Evolutionary conservation across 331 rosid species (phyloP).

Genomic region (Arachis monticola): DNA sequence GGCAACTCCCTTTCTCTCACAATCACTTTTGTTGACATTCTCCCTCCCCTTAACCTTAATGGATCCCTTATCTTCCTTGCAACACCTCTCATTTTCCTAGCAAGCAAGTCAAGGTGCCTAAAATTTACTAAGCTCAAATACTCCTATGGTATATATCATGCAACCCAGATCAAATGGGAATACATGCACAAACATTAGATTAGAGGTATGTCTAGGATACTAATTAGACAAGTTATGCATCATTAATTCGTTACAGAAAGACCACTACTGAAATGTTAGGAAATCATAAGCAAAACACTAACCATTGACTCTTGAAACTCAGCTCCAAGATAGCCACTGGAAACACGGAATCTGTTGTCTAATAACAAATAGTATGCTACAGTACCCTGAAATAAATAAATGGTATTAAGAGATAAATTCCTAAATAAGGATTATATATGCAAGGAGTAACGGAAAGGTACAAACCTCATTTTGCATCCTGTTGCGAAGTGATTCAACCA

Average conservation of each 20-base stretch:
- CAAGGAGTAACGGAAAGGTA: conserved; percentile 24
- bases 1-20: not conserved
- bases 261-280: conserved; percentile 7
- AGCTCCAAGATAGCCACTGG: conserved; percentile 92
- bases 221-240: not conserved
- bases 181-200: conserved; percentile 2
- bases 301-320: conserved; percentile 86
- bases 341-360: conserved; percentile 76
- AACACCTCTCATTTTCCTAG: conserved; percentile 1
- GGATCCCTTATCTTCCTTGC: not conserved
- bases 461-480: conserved; percentile 86
- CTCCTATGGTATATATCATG: not conserved
- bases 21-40: not conserved
- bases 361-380: conserved; percentile 89
- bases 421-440: conserved; percentile 3
- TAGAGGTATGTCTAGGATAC: conserved; percentile 7
- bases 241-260: conserved; percentile 17
- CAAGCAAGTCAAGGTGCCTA: not conserved
- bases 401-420: conserved; percentile 31
- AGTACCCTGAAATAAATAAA: conserved; percentile 71
- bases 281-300: conserved; percentile 6
- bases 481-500: conserved; percentile 76
- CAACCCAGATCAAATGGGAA: conserved; percentile 21
- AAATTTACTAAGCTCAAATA: not conserved
- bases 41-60: not conserved